Evolutionary conservation across 202 grass and related monocot species (phyloP), one percentile per base, ranked within the genome.

Genomic region (Setaria viridis): DNA sequence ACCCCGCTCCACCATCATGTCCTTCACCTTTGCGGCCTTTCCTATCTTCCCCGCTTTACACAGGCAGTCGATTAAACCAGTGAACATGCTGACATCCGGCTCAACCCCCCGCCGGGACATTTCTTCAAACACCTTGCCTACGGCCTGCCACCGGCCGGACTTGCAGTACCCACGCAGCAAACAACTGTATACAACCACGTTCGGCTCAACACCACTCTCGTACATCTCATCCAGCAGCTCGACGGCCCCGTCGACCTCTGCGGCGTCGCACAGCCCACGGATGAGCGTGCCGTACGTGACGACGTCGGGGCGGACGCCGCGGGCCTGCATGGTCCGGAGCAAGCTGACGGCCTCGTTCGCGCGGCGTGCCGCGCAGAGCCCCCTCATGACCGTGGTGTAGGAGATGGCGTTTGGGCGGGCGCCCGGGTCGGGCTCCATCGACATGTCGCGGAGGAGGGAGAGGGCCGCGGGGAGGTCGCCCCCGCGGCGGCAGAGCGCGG

Each of bases 271-370:
- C 7, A 90, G 89, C 15, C 95, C 92, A 0, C 41, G 86, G 62
- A 98, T 60, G 51, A 98, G 92, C 43, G 91, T 80, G 73, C 82
- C 80, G 47, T 95, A 98, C 9, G 92, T 88, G 62, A 91, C 89
- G 41, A 89, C 88, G 85, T 98, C 92, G 17, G 91, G 62, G 20
- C 65, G 75, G 76, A 95, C 81, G 33, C 90, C 88, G 78, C 72
- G 5, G 59, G 79, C 78, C 70, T 74, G 86, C 87, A 98, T 84
- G 53, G 90, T 76, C 48, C 89, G 76, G n/a, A 98, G 87, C 85
- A 95, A 58, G 39, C 6, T 85, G 65, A 91, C 39, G 16, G 95
- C 95, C 53, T 97, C 79, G 50, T 68, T 80, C 50, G 85, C 16
- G 81, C 85, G 87, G 32, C 87, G 71, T 33, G 74, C 76, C 49